Evolutionary conservation across 2,329 filamentous ascomycete genomes (phyloP), one percentile per base, ranked within the genome.

Genomic region (Onygenales sp.): DNA sequence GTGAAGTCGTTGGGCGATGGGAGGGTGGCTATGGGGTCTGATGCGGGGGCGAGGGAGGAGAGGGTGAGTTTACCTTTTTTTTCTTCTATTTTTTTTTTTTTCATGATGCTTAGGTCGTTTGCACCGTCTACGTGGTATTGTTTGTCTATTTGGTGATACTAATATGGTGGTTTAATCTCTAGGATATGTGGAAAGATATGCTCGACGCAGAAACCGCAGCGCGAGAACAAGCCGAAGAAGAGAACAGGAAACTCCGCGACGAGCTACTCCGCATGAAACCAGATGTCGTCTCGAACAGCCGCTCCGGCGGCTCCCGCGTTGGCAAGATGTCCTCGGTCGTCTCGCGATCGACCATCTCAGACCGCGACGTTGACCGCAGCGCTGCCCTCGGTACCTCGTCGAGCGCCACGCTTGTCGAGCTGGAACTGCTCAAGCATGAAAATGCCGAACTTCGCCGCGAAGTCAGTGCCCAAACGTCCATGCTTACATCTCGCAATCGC

Each of bases 161-260:
- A 17, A 33, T 40, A 17, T 44, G 33, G n/a, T 51, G 31, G 13
- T 43, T 52, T n/a, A 31, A n/a, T 43, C 56, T 54, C 57, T 59
- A 87, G 65, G 89, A 94, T 57, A 92, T 96, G 69, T 95, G 89
- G 86, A 95, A 95, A 67, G 92, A 96, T 62, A 81, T 97, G 56
- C 80, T 96, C 31, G 89, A 96, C 65, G 88, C 93, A 59, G 93
- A 98, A 69, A 93, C 88, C 2, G 86, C 86, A 3, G 83, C 90
- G 33, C 83, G 92, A 54, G 92, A 96, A 69, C 88, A 95, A 68
- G 83, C 87, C 0, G 91, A 97, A 60, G 88, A 95, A 42, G 91
- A 97, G 59, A 91, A 91, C 61, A 84, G 85, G 59, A 84, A 80
- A 61, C 79, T 97, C 13, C 83, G 88, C 6, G 90, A 95, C 53